Conservation (phyloP, 1,284 basidiomycete genomes). For the Trametes sp. region DNA sequence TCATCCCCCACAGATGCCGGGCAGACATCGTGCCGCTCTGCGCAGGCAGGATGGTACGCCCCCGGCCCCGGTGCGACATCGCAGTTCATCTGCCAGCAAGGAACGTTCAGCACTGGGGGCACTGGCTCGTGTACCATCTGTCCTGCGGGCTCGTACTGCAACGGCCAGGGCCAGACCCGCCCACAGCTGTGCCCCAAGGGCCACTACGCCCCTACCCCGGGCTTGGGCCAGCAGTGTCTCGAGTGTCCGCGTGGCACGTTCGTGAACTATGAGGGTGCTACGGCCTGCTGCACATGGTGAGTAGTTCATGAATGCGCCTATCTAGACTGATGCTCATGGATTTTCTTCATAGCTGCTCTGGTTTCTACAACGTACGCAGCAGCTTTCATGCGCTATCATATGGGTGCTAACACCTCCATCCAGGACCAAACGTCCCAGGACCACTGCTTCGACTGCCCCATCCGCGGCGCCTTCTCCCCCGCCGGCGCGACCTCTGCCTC, state of each 20-base stretch:
- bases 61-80: constrained; percentile 20
- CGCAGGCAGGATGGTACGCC: constrained; percentile 28
- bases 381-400: not conserved
- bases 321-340: not conserved
- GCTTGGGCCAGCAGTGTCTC: constrained; percentile 23
- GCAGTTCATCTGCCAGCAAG: constrained; percentile 25
- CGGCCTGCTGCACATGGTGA: constrained; percentile 36
- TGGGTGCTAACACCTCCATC: not conserved
- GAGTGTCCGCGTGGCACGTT: constrained; percentile 36
- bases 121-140: constrained; percentile 22
- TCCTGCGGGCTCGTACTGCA: constrained; percentile 31
- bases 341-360: constrained; percentile 29
- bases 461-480: constrained; percentile 32
- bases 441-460: constrained; percentile 34
- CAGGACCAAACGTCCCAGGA: constrained; percentile 32
- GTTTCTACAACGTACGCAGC: constrained; percentile 32
- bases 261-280: constrained; percentile 30
- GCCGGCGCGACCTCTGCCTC: constrained; percentile 23
- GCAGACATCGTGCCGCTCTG: constrained; percentile 21
- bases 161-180: constrained; percentile 22
- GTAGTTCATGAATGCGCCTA: not conserved
- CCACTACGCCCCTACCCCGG: constrained; percentile 25
- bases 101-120: constrained; percentile 26
- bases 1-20: constrained; percentile 14
- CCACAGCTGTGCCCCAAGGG: constrained; percentile 26